These are phyloP conservation scores for Cryptococcus sp. DNA, from an alignment of 1,284 basidiomycete genomes.

Conservation along the genomic window DNA sequence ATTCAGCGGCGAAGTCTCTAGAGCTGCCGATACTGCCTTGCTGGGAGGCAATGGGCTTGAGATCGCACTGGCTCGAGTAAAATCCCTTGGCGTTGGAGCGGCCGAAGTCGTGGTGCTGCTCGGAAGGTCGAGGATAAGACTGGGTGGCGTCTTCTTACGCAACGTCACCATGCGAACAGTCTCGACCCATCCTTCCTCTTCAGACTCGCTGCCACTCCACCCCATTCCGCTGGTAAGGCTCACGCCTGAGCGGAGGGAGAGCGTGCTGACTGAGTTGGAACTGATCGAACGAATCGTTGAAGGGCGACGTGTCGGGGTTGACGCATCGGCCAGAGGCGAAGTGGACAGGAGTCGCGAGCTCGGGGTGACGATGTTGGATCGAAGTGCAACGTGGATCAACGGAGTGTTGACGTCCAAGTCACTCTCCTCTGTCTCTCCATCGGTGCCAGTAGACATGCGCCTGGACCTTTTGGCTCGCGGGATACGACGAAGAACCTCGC, in stretches of 20 bases:
- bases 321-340: not conserved
- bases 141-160: conserved; percentile 18
- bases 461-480: conserved; percentile 3
- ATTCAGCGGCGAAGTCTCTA: conserved; percentile 5
- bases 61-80: no score
- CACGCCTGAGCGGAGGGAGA: conserved; percentile 17
- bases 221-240: conserved; percentile 21
- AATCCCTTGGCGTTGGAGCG: no score
- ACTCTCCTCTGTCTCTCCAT: conserved; percentile 31
- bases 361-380: conserved; percentile 34
- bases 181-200: conserved; percentile 42
- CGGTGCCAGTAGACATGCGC: not conserved
- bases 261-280: conserved; percentile 6
- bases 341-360: conserved; percentile 20
- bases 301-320: conserved; percentile 4
- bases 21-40: not conserved
- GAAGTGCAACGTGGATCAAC: conserved; percentile 31
- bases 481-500: conserved; percentile 5
- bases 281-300: conserved; percentile 3
- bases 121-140: not conserved
- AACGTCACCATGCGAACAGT: conserved; percentile 24
- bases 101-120: no score
- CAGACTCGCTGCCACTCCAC: conserved; percentile 43
- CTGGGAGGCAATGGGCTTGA: no score
- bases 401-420: conserved; percentile 36